Evolutionary conservation across 106 monocot species (phyloP), one percentile per base, ranked within the genome.

Genomic region (Alisma plantagoaquatica): DNA sequence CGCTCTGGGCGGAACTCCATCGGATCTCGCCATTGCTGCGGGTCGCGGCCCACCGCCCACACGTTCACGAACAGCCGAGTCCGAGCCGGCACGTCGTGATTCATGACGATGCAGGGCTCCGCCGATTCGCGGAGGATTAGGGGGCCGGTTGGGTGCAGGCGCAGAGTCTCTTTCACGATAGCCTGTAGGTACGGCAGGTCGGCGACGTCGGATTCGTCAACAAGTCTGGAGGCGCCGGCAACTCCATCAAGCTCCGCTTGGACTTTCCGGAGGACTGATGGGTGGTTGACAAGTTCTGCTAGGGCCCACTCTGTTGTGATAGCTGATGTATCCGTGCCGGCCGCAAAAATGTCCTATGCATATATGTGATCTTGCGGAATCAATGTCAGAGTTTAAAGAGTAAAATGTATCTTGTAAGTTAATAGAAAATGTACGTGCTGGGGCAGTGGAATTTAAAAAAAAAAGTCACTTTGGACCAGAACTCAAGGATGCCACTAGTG

Each of bases 301-400:
- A 68, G 4, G 0, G 68, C 57, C 68, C 68, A 68, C 23, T 68
- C 41, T 18, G 43, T 33, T 3, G 68, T 68, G 10, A 33, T 18
- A 2, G 68, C 49, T 16, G 59, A 50, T 23, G 68, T 19, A 23
- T 68, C 59, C 3, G 68, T 30, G 0, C 68, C 58, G 3, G 68
- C 68, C 18, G 47, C 14, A 14, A 79, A 69, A 19, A 77, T 52
- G 53, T 77, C 77, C 71, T 56, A 21, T 31, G 8, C 0, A 31
- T 1, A 54, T 2, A 54, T 1, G 31, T 12, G 33, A 7, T 31
- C 6, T 35, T 2, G 2, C 23, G 26, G 15, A 26, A 17, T 1
- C 7, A 28, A 31, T 0, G 30, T 10, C n/a, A n/a, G n/a, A n/a
- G n/a, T n/a, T n/a, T n/a, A n/a, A n/a, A n/a, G n/a, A n/a, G n/a